Percentiles rank a stretch among this genome's conserved stretches.
These are phyloP conservation scores for Penicillium sp. DNA, from an alignment of 2,329 filamentous ascomycete species.

Conservation along the genomic window DNA sequence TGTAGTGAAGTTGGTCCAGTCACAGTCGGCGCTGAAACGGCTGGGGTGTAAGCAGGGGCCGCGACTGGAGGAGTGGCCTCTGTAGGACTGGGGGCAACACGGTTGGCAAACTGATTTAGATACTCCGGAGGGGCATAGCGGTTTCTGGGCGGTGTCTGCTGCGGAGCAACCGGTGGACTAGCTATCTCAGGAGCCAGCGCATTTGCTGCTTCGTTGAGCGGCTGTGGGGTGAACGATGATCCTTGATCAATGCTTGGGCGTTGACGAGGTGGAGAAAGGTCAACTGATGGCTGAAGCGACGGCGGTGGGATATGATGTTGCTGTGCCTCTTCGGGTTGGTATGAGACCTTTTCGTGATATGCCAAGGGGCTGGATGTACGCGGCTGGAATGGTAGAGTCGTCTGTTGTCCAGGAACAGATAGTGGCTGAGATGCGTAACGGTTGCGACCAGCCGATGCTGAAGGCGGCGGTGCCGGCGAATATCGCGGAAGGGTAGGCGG, in stretches of 20 bases:
- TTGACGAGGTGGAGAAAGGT: slow-evolving; percentile 27
- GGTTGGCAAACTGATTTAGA: slow-evolving; percentile 37
- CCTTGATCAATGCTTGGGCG: slow-evolving; percentile 26
- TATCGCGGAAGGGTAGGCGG: slow-evolving; percentile 46
- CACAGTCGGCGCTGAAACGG: slow-evolving; percentile 7
- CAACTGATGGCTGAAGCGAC: slow-evolving; percentile 30
- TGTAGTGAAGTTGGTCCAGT: slow-evolving; percentile 28
- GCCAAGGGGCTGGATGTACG: slow-evolving; percentile 69
- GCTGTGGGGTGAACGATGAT: slow-evolving; percentile 17
- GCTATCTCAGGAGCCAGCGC: slow-evolving; percentile 5
- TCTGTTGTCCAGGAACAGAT: slow-evolving; percentile 29
- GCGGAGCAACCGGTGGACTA: slow-evolving; percentile 15
- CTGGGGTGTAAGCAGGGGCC: slow-evolving; percentile 9
- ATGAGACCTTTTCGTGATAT: slow-evolving; percentile 49
- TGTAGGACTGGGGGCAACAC: slow-evolving; percentile 26
- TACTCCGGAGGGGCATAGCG: slow-evolving; percentile 39
- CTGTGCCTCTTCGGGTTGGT: slow-evolving; percentile 31
- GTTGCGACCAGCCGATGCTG: slow-evolving; percentile 31
- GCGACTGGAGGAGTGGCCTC: background rate
- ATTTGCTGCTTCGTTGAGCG: slow-evolving; percentile 8
- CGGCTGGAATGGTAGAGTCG: slow-evolving; percentile 60
- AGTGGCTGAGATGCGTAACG: slow-evolving; percentile 48
- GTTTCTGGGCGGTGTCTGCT: slow-evolving; percentile 32
- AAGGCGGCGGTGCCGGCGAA: slow-evolving; percentile 50
- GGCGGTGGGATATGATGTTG: slow-evolving; percentile 22